Evolutionary conservation across 2,329 filamentous ascomycete species (phyloP).

Genomic region (Talaromyces sp.): DNA sequence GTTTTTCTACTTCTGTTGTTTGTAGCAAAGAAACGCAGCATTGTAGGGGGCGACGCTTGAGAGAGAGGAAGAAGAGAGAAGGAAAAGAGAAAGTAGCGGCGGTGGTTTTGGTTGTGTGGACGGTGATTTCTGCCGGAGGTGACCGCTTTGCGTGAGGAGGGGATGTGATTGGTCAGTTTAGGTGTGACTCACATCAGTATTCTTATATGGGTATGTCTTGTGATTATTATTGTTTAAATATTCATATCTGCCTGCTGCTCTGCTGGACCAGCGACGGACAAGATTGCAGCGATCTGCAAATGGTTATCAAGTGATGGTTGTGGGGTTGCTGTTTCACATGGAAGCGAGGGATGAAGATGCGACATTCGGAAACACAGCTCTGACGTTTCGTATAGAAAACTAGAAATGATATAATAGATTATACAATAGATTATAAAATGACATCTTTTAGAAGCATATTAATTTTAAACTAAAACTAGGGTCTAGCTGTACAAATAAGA

Average conservation of each 20-base stretch:
- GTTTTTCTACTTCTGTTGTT: constrained; percentile 50
- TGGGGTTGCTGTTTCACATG: background rate
- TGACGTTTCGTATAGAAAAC: background rate
- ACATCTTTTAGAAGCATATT: background rate
- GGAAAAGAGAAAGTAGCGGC: constrained; percentile 21
- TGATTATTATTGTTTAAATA: background rate
- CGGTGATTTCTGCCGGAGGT: constrained; percentile 6
- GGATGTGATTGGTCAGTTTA: background rate
- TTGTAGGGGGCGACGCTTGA: constrained; percentile 82
- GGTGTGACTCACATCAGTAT: background rate
- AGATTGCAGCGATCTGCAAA: background rate
- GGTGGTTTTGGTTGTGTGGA: constrained; percentile 8
- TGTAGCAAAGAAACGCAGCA: constrained; percentile 96
- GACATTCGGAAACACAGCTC: background rate
- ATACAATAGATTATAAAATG: background rate
- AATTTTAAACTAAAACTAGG: background rate
- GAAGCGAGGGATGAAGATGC: background rate
- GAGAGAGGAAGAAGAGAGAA: constrained; percentile 41
- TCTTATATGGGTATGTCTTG: background rate
- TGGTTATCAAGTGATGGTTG: background rate
- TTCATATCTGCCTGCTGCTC: background rate
- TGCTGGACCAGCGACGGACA: background rate
- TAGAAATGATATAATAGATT: background rate
- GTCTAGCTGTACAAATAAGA: background rate
- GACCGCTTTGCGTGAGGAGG: background rate